phyloP scores from a whole-genome alignment of 805 yeast species.

The Candida vaughaniae region DNA sequence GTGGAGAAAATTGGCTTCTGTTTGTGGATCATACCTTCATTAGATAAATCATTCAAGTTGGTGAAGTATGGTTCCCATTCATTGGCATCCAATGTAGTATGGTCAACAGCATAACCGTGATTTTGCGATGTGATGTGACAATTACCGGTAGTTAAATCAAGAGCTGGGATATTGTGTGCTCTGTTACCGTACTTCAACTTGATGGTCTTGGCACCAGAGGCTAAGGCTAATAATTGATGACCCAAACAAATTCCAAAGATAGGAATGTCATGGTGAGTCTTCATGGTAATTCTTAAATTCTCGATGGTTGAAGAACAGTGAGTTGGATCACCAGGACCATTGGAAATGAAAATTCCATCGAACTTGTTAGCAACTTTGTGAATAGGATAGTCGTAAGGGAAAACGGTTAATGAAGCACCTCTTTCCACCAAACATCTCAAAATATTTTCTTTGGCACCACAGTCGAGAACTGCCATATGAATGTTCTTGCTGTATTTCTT shows the following conservation, averaged over 20 bases:
- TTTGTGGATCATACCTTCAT: conserved; percentile 95
- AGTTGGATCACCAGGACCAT: conserved; percentile 98
- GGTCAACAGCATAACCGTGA: conserved; percentile 97
- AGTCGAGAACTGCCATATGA: conserved; percentile 92
- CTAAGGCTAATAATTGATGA: conserved; percentile 93
- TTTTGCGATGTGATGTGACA: conserved; percentile 98
- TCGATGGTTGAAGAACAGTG: conserved; percentile 79
- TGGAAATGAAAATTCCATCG: conserved; percentile 92
- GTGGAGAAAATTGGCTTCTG: conserved; percentile 90
- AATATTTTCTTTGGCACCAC: conserved; percentile 98
- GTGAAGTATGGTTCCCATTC: conserved; percentile 85
- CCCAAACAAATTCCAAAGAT: conserved; percentile 98
- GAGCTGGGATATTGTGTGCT: conserved; percentile 97
- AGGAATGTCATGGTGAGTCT: conserved; percentile 64
- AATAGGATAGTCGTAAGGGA: conserved; percentile 94
- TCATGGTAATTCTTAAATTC: conserved; percentile 71
- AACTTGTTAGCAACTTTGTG: conserved; percentile 87
- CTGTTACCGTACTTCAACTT: conserved; percentile 97
- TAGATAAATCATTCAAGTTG: conserved; percentile 91
- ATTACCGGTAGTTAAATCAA: conserved; percentile 84
- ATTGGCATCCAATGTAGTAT: conserved; percentile 58
- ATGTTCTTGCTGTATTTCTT: conserved; percentile 50
- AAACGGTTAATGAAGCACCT: conserved; percentile 94
- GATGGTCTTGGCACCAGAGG: conserved; percentile 88
- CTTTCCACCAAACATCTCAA: conserved; percentile 89